Conservation (phyloP, 2,329 filamentous ascomycete species). For the Diaporthe eres region DNA sequence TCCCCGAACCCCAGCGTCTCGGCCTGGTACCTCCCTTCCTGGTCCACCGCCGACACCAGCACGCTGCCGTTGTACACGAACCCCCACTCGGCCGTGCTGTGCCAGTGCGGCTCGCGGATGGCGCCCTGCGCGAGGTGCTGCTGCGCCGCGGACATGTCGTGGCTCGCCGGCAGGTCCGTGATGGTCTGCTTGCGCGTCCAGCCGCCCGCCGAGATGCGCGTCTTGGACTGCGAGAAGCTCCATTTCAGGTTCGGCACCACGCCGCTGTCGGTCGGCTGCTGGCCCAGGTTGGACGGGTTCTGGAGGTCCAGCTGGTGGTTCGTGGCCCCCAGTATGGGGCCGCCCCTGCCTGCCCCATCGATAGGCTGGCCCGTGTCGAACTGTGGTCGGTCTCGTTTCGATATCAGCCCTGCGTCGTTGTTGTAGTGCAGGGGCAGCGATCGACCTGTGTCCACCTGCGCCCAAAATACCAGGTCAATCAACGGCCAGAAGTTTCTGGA, state of each 20-base stretch:
- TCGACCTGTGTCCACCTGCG: neutral
- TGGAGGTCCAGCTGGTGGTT: constrained; percentile 72
- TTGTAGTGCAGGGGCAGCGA: neutral
- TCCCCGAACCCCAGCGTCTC: constrained; percentile 72
- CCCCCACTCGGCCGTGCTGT: constrained; percentile 78
- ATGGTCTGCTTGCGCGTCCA: constrained; percentile 78
- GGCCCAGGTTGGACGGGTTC: constrained; percentile 75
- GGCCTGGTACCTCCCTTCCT: constrained; percentile 69
- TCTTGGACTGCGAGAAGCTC: constrained; percentile 79
- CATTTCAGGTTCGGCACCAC: constrained; percentile 77
- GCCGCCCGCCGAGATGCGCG: constrained; percentile 72
- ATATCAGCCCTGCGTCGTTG: no score
- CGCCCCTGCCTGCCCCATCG: constrained; percentile 70
- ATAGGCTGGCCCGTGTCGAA: constrained; percentile 70
- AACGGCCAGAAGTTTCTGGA: neutral
- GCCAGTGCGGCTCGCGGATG: constrained; percentile 77
- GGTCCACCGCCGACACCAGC: constrained; percentile 72
- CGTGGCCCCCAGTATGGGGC: constrained; percentile 68
- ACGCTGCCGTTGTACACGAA: constrained; percentile 72
- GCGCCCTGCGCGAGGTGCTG: constrained; percentile 78
- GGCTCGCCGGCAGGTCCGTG: constrained; percentile 75
- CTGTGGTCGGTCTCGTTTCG: constrained; percentile 10
- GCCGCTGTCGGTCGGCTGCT: constrained; percentile 73
- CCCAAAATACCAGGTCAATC: neutral
- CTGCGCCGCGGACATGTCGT: constrained; percentile 77